A percentile compares a stretch with the other conserved stretches of the same genome.
Evolutionary conservation across 306 rosid species (phyloP).

Genomic region (Trifolium pratense): DNA sequence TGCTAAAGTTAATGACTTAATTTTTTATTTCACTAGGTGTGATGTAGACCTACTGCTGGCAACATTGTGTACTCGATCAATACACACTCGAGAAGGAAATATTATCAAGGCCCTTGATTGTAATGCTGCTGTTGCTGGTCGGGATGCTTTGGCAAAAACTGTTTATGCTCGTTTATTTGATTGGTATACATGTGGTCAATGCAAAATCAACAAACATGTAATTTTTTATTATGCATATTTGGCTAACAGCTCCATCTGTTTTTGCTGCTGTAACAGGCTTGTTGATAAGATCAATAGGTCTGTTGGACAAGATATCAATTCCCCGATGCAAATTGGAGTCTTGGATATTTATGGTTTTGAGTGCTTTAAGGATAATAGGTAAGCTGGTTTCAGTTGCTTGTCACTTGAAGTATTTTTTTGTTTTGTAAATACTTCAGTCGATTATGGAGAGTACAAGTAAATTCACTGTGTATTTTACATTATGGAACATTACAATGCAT

Average conservation of each 20-base stretch:
- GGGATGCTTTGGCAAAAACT: constrained; percentile 95
- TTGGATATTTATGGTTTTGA: constrained; percentile 98
- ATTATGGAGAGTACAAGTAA: constrained; percentile 22
- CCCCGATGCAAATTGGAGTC: constrained; percentile 82
- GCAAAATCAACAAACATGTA: background rate
- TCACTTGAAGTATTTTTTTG: constrained; percentile 3
- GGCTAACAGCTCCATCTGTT: constrained; percentile 19
- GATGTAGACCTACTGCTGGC: constrained; percentile 72
- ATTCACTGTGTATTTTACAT: constrained; percentile 3
- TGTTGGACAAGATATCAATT: constrained; percentile 90
- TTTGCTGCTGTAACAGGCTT: constrained; percentile 69
- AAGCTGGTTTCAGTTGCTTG: constrained; percentile 27
- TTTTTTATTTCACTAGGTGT: constrained; percentile 61
- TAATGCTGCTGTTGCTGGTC: constrained; percentile 84
- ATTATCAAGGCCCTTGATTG: constrained; percentile 93
- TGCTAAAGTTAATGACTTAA: constrained; percentile 9
- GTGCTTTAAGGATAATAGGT: constrained; percentile 97
- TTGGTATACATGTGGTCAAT: constrained; percentile 63
- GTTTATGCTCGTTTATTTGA: constrained; percentile 89
- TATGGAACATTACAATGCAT: constrained; percentile 23
- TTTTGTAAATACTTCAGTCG: background rate
- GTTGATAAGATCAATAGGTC: constrained; percentile 91
- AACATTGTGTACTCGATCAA: constrained; percentile 84
- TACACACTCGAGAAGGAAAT: constrained; percentile 92
- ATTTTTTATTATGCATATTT: constrained; percentile 24